These are phyloP conservation scores for Mycosphaerella sp. DNA, from an alignment of 2,329 filamentous ascomycete species.

Conservation along the genomic window DNA sequence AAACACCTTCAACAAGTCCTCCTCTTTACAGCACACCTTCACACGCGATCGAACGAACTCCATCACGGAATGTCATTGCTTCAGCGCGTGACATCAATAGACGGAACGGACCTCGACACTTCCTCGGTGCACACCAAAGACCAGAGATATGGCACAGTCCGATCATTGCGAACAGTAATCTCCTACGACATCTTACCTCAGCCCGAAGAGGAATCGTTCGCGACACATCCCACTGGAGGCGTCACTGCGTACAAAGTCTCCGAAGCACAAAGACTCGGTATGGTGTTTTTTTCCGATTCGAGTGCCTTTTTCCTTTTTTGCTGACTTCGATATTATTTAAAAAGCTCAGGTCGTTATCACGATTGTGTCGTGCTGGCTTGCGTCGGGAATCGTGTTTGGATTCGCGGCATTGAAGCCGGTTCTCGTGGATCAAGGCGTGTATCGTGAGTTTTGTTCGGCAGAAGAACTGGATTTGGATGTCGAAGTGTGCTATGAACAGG, in stretches of 20 bases:
- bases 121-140: constrained; percentile 17
- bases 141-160: constrained; percentile 24
- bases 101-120: constrained; percentile 44
- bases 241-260: constrained; percentile 48
- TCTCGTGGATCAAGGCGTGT: constrained; percentile 66
- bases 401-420: constrained; percentile 80
- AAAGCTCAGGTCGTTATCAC: constrained; percentile 64
- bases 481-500: constrained; percentile 53
- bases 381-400: constrained; percentile 74
- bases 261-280: constrained; percentile 31
- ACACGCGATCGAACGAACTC: too few relatives aligned
- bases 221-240: constrained; percentile 37
- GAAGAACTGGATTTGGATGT: constrained; percentile 46
- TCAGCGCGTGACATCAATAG: constrained; percentile 47
- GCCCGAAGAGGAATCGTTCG: constrained; percentile 33
- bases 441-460: constrained; percentile 56
- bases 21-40: too few relatives aligned
- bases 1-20: too few relatives aligned
- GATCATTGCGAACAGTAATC: constrained; percentile 36
- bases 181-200: constrained; percentile 47
- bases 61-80: constrained; percentile 46
- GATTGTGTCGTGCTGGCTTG: constrained; percentile 67
- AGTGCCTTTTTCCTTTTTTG: too few relatives aligned
- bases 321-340: not conserved
- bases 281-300: constrained; percentile 1